Percentiles rank a stretch among this genome's conserved stretches.
Conservation (phyloP, 2,329 filamentous ascomycete species). For the Aspergillus intermedius region DNA sequence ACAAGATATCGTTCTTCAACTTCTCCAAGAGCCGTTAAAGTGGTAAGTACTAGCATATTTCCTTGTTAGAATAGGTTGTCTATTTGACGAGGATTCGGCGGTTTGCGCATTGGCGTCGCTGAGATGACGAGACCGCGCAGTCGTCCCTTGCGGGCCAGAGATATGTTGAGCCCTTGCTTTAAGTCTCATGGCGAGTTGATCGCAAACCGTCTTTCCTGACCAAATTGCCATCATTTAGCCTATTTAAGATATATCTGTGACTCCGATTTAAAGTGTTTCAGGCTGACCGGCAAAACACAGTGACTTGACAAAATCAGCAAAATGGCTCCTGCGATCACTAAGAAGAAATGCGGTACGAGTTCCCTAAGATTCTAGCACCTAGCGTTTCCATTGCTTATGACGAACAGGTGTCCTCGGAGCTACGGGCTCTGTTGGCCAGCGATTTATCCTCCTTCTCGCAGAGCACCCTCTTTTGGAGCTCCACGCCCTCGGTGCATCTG, state of each 20-base stretch:
- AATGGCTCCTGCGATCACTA: constrained; percentile 27
- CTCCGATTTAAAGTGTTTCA: background rate
- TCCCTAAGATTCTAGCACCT: background rate
- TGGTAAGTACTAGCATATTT: constrained; percentile 16
- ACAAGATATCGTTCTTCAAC: constrained; percentile 14
- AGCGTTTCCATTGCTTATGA: constrained; percentile 11
- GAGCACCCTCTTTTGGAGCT: constrained; percentile 82
- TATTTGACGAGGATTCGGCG: background rate
- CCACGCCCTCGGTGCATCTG: constrained; percentile 82
- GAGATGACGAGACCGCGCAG: background rate
- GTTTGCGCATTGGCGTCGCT: background rate
- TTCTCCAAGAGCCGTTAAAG: constrained; percentile 6
- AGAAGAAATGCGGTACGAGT: constrained; percentile 36
- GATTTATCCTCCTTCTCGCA: constrained; percentile 87
- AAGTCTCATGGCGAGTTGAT: background rate
- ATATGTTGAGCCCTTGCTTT: background rate
- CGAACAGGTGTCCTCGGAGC: constrained; percentile 68
- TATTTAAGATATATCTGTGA: too few species aligned
- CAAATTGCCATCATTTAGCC: background rate
- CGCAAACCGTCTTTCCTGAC: background rate
- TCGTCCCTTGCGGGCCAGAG: background rate
- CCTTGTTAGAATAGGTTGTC: background rate
- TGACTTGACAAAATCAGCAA: constrained; percentile 1
- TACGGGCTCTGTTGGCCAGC: constrained; percentile 90
- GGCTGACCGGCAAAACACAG: background rate